These are phyloP conservation scores for Ogataea nitratoaversa DNA, from an alignment of 805 yeast genomes.

Conservation along the genomic window DNA sequence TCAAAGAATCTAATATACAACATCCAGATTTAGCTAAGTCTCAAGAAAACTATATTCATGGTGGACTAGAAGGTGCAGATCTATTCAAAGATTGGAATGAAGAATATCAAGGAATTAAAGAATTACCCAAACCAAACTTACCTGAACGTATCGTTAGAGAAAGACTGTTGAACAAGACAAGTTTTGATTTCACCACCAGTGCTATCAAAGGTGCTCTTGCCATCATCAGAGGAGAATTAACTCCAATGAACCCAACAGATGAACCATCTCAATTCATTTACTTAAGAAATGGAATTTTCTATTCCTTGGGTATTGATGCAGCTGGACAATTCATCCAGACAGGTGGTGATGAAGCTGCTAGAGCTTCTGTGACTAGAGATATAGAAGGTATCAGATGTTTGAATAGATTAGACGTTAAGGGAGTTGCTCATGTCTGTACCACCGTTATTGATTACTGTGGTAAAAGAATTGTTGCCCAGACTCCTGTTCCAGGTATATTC, in stretches of 20 bases:
- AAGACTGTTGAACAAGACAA: constrained; percentile 61
- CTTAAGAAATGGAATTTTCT: constrained; percentile 80
- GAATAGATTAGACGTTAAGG: constrained; percentile 59
- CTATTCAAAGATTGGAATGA: constrained; percentile 80
- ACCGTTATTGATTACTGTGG: constrained; percentile 90
- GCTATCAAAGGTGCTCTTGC: constrained; percentile 79
- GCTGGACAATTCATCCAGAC: constrained; percentile 56
- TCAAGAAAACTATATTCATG: constrained; percentile 49
- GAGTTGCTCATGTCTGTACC: constrained; percentile 69
- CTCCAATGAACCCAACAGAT: constrained; percentile 80
- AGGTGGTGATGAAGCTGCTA: constrained; percentile 85
- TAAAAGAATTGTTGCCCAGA: constrained; percentile 82
- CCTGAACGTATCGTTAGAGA: constrained; percentile 70
- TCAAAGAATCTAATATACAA: constrained; percentile 22
- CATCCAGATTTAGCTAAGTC: constrained; percentile 56
- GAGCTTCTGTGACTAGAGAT: constrained; percentile 77
- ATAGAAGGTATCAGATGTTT: constrained; percentile 64
- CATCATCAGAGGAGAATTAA: constrained; percentile 66
- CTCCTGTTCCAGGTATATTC: constrained; percentile 92
- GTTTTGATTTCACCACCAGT: constrained; percentile 69
- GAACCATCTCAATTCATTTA: constrained; percentile 57
- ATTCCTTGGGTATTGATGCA: constrained; percentile 71
- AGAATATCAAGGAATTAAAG: constrained; percentile 79
- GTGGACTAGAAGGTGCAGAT: constrained; percentile 59
- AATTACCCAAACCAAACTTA: constrained; percentile 54